Conservation (phyloP, 352 stramenopile species). For the Pythium coloratum region DNA sequence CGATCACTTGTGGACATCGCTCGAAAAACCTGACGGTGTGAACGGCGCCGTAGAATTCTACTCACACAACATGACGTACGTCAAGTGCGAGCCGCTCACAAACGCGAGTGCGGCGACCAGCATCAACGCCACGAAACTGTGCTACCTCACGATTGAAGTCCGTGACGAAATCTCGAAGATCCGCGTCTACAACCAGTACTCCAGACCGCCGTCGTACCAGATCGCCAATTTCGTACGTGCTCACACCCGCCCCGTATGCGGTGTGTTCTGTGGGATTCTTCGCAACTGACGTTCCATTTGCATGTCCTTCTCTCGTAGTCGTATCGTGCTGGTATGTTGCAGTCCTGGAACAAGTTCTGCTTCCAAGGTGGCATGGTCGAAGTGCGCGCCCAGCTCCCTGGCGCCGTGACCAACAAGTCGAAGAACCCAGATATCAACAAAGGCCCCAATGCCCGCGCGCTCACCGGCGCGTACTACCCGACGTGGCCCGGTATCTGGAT, state of each 20-base stretch:
- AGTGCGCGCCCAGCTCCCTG: slow-evolving; percentile 81
- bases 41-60: slow-evolving; percentile 93
- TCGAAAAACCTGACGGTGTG: slow-evolving; percentile 94
- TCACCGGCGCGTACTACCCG: slow-evolving; percentile 29
- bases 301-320: slow-evolving; percentile 36
- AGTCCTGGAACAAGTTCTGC: slow-evolving; percentile 94
- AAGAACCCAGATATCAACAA: slow-evolving; percentile 36
- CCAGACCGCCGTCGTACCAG: slow-evolving; percentile 46
- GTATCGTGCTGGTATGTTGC: slow-evolving; percentile 76
- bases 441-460: slow-evolving; percentile 23
- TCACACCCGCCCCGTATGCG: slow-evolving; percentile 35
- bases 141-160: slow-evolving; percentile 63
- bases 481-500: slow-evolving; percentile 89
- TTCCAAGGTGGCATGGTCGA: slow-evolving; percentile 92
- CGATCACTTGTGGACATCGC: slow-evolving; percentile 92
- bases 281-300: slow-evolving; percentile 57
- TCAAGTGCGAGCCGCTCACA: slow-evolving; percentile 41
- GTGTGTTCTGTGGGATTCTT: too few species aligned
- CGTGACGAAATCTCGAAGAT: slow-evolving; percentile 46
- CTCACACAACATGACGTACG: slow-evolving; percentile 79
- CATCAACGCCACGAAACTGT: slow-evolving; percentile 33
- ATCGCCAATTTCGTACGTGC: slow-evolving; percentile 37
- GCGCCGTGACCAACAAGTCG: slow-evolving; percentile 48
- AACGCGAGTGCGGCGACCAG: slow-evolving; percentile 3
- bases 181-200: slow-evolving; percentile 57